Base-by-base conservation (phyloP, 2,329 filamentous ascomycete species). In the Cladosporium sp. region DNA sequence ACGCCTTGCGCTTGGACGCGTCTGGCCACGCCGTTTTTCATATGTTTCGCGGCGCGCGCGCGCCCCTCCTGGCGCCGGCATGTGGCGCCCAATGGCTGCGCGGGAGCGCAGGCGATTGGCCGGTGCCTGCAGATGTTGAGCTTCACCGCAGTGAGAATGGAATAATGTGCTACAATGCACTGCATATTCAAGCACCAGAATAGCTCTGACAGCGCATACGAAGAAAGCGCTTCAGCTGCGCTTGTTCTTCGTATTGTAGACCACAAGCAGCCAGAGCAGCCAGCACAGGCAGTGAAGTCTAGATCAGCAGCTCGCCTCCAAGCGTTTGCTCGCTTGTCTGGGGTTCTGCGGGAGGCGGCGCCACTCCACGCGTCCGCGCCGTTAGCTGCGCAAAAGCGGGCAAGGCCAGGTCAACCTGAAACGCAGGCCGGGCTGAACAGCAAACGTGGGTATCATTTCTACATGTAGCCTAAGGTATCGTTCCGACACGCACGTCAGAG, bases 1-100 rank as follows among this genome's bases (percentile, higher is more conserved):
- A 50, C 40, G 48, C 48, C 48, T 50, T 50, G 48, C 48, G 48
- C 48, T 43, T 41, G 43, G 48, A 50, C 48, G 40, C 38, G 48
- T 38, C 48, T 50, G 48, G 48, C 48, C 48, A 35, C 22, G 22
- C 22, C 22, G 22, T 28, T 28, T 10, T 13, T 16, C 14, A 2
- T n/a, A 13, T 50, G 48, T 43, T 43, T 43, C 48, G 37, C 2
- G n/a, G 22, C 33, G 31, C 16, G 34, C 16, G 41, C 22, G 37
- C 32, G 8, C 40, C 28, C 31, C 46, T 49, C 46, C 46, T 49
- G 46, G 42, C 37, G 16, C 18, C 46, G 46, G 38, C 46, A 35
- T 35, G 46, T 49, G 46, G 46, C 46, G 46, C 42, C 40, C 46
- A 37, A 40, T 49, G 14, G 37, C 38, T 37, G 46, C 46, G 22